Conservation (phyloP, 805 yeast genomes). For the Hanseniaspora vineae region DNA sequence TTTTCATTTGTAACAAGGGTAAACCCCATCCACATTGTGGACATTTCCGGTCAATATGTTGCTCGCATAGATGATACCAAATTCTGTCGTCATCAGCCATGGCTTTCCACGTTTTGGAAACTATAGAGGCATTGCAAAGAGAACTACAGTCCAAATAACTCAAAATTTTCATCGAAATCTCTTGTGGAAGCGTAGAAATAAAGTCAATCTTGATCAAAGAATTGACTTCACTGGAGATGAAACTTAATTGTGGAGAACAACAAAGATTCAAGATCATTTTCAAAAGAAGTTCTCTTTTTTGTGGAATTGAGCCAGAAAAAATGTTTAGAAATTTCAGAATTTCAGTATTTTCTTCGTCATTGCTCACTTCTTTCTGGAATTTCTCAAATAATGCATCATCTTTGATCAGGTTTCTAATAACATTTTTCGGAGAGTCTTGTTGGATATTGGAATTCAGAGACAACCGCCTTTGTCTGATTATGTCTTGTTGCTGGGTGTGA, state of each 20-base stretch:
- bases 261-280: slow-evolving; percentile 81
- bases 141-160: slow-evolving; percentile 88
- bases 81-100: slow-evolving; percentile 94
- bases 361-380: slow-evolving; percentile 24
- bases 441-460: background rate
- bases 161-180: slow-evolving; percentile 69
- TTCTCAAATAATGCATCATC: slow-evolving; percentile 48
- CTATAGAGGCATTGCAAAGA: slow-evolving; percentile 90
- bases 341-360: background rate
- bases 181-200: slow-evolving; percentile 72
- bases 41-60: slow-evolving; percentile 93
- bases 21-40: slow-evolving; percentile 99
- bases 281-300: slow-evolving; percentile 60
- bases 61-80: slow-evolving; percentile 98
- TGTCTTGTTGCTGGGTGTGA: slow-evolving; percentile 30
- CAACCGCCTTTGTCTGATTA: background rate
- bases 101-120: slow-evolving; percentile 71
- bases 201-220: slow-evolving; percentile 80
- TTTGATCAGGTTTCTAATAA: background rate
- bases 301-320: slow-evolving; percentile 9
- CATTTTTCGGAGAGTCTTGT: slow-evolving; percentile 19
- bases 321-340: background rate
- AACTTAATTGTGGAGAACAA: slow-evolving; percentile 90
- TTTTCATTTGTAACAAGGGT: slow-evolving; percentile 82
- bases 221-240: slow-evolving; percentile 66